Base-by-base conservation (phyloP, 371 early-diverging fungal species). In the Smittium culicis region DNA sequence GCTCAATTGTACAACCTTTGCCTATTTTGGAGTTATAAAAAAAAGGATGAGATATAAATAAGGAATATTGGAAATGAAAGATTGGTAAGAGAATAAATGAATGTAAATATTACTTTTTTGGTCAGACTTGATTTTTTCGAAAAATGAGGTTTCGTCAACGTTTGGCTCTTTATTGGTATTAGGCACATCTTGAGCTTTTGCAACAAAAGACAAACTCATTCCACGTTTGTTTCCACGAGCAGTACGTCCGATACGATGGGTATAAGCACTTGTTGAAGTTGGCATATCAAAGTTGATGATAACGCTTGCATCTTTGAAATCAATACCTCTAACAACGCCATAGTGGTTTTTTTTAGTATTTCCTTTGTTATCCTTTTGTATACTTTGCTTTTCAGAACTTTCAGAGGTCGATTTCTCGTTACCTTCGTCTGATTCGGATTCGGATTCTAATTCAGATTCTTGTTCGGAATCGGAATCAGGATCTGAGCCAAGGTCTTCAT, bases 221-320 rank as follows among this genome's bases (percentile, higher is more conserved):
- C 96, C 96, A 64, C 83, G 84, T 67, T 86, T 83, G 2, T 92
- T 92, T 28, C 94, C 96, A 29, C 98, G 86, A 1, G 94, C 99
- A 0, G 98, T 97, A 66, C 99, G 85, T 3, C 99, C 99, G 24
- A 97, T 86, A 34, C 99, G 90, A 79, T 99, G 99, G 67, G 87
- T 88, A 74, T 98, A 99, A 24, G 94, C 80, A 67, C 90, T 85
- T n/a, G 89, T 84, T 0, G 93, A 86, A 1, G 68, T 75, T 29
- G 99, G 99, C 70, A 99, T 87, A 74, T 99, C 99, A 83, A 98
- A 96, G 79, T 99, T 99, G 80, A 98, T 87, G 34, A 99, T 99
- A 0, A 92, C 87, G 0, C 88, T 85, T 0, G 96, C 93, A 67
- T 89, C 86, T 67, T 90, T 84, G 74, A 98, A 95, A 79, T 99